phyloP scores from a whole-genome alignment of 2,329 filamentous ascomycete species.

The Coleophoma eucalyptorum region DNA sequence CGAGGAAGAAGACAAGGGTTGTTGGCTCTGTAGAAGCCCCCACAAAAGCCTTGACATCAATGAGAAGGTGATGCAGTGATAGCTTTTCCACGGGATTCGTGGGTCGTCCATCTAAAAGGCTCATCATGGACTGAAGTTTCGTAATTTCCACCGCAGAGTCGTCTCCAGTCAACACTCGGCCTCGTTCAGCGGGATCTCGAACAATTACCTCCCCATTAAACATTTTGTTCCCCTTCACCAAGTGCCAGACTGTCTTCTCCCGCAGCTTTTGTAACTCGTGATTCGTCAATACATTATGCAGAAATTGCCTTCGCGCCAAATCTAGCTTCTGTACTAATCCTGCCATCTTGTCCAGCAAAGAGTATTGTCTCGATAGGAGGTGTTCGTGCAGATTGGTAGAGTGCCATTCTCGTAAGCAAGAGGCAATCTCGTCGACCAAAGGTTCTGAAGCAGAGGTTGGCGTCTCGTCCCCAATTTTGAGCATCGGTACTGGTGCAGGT shows the following conservation, averaged over 20 bases:
- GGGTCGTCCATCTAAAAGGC: slow-evolving; percentile 81
- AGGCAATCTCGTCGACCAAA: slow-evolving; percentile 94
- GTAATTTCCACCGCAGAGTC: slow-evolving; percentile 92
- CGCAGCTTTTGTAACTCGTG: slow-evolving; percentile 78
- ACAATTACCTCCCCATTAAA: slow-evolving; percentile 94
- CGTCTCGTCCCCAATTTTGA: slow-evolving; percentile 96
- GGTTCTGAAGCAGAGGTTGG: slow-evolving; percentile 86
- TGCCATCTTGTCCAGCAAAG: slow-evolving; percentile 75
- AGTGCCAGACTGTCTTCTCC: slow-evolving; percentile 91
- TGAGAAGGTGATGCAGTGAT: slow-evolving; percentile 73
- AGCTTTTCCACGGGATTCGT: slow-evolving; percentile 60
- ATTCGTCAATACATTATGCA: slow-evolving; percentile 88
- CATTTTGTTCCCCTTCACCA: slow-evolving; percentile 91
- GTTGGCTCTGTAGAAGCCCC: slow-evolving; percentile 73
- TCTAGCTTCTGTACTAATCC: slow-evolving; percentile 80
- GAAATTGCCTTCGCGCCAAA: slow-evolving; percentile 78
- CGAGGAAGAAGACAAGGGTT: slow-evolving; percentile 74
- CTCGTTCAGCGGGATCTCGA: slow-evolving; percentile 77
- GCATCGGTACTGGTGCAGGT: slow-evolving; percentile 89
- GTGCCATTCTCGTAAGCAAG: slow-evolving; percentile 96
- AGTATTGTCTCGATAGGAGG: slow-evolving; percentile 78
- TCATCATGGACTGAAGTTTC: slow-evolving; percentile 92
- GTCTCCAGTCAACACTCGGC: slow-evolving; percentile 83
- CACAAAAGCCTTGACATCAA: slow-evolving; percentile 80
- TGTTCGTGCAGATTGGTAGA: slow-evolving; percentile 94